A percentile compares a stretch with the other conserved stretches of the same genome.
Conservation (phyloP, 2,329 filamentous ascomycete species). For the Exophiala calicioides region DNA sequence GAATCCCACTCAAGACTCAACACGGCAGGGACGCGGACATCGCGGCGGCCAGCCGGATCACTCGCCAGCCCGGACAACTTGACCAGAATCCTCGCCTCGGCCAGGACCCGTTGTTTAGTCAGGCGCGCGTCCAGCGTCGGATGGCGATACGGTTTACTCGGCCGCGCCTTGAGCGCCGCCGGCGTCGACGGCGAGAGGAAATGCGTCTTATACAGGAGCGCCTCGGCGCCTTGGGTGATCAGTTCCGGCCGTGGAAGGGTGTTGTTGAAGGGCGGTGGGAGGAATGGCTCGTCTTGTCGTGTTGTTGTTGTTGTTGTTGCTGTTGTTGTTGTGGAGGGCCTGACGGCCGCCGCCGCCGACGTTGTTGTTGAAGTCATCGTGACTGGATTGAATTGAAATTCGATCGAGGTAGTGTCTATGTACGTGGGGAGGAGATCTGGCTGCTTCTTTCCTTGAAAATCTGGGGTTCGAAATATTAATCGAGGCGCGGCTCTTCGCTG, state of each 20-base stretch:
- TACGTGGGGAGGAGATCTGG: too few relatives aligned
- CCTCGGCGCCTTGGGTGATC: slow-evolving; percentile 92
- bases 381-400: too few relatives aligned
- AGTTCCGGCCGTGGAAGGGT: slow-evolving; percentile 65
- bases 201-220: slow-evolving; percentile 83
- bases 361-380: too few relatives aligned
- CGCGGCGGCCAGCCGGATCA: slow-evolving; percentile 5
- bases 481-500: too few relatives aligned
- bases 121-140: slow-evolving; percentile 83
- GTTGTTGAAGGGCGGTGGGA: slow-evolving; percentile 66
- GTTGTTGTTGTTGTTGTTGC: background rate
- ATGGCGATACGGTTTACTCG: slow-evolving; percentile 88
- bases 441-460: too few relatives aligned
- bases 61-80: slow-evolving; percentile 60
- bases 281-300: slow-evolving; percentile 36
- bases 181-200: slow-evolving; percentile 69
- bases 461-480: too few relatives aligned
- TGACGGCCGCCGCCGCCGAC: too few relatives aligned
- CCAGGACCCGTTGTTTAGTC: slow-evolving; percentile 81
- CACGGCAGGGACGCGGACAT: slow-evolving; percentile 78
- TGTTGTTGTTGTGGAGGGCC: background rate
- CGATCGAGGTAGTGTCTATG: too few relatives aligned
- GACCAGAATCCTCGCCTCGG: slow-evolving; percentile 82
- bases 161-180: slow-evolving; percentile 87
- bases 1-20: slow-evolving; percentile 64